Evolutionary conservation across 2,329 filamentous ascomycete species (phyloP), one percentile per base, ranked within the genome.

Genomic region (Calonectria leucothoes): DNA sequence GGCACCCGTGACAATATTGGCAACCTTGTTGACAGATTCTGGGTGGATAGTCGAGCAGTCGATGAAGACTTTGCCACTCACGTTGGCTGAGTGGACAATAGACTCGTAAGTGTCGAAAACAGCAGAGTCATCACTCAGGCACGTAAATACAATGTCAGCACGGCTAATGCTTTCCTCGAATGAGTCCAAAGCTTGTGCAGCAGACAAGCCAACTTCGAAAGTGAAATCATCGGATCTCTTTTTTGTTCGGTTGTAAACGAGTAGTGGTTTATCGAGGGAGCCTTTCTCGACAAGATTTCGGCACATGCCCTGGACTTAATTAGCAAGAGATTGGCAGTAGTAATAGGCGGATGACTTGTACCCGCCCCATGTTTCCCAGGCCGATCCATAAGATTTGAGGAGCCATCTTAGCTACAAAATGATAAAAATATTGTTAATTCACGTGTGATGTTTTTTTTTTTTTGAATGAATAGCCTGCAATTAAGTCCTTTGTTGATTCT

Each of bases 291-390:
- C 23, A 11, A 63, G 57, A 14, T 63, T 63, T 42, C 57, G 57
- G 35, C 57, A 63, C 57, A 63, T 63, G 35, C 57, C 35, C 57
- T 63, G 8, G n/a, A 4, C 15, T 61, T 23, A 2, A 10, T 63
- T 42, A 63, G 35, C 14, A 42, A 27, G 2, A 12, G 35, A 29
- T 20, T 29, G 12, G 4, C n/a, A 20, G 37, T 10, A 1, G 2
- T 29, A 5, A 17, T 63, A 2, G 25, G 6, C n/a, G 25, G 2
- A 10, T 10, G 35, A 17, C 14, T 63, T 15, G 4, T 63, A 63
- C 57, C 23, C 57, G 57, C 20, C 57, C 57, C 57, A 63, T 63
- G 23, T 63, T 63, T 42, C 57, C 57, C 20, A 63, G 57, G 35
- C 57, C 57, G 15, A 63, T 63, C 57, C 35, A 63, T 14, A 63